phyloP scores from a whole-genome alignment of 164 flowering plant genomes.

The Amborella trichopoda region DNA sequence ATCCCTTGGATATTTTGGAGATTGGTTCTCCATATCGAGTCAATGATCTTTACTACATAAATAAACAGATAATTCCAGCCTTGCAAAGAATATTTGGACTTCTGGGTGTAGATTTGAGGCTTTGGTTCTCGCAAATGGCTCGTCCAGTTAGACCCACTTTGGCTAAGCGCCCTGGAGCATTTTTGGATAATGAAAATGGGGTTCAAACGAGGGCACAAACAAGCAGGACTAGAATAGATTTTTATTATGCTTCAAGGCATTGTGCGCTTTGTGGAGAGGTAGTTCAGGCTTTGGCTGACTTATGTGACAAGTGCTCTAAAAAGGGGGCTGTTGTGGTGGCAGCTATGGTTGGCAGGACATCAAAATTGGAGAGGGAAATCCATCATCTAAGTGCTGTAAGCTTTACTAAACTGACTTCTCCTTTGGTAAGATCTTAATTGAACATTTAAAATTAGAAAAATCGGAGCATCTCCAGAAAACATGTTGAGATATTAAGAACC shows the following conservation, averaged over 20 bases:
- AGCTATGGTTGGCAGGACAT: slow-evolving; percentile 55
- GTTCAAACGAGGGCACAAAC: not conserved
- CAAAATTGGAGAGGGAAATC: slow-evolving; percentile 71
- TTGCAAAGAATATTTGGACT: slow-evolving; percentile 86
- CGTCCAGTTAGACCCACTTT: slow-evolving; percentile 46
- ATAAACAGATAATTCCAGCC: slow-evolving; percentile 88
- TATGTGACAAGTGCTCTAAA: slow-evolving; percentile 50
- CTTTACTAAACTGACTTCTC: slow-evolving; percentile 8
- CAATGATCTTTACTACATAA: slow-evolving; percentile 79
- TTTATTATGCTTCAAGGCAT: slow-evolving; percentile 74
- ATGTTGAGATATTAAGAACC: no score
- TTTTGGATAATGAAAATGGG: not conserved
- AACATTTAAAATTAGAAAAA: no score
- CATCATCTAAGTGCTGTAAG: slow-evolving; percentile 81
- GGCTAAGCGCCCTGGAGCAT: slow-evolving; percentile 24
- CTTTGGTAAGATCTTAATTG: no score
- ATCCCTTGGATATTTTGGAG: slow-evolving; percentile 69
- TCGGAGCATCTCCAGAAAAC: no score
- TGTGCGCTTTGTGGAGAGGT: slow-evolving; percentile 78
- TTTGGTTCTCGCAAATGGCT: slow-evolving; percentile 81
- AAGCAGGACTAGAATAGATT: slow-evolving; percentile 60
- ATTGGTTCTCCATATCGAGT: slow-evolving; percentile 66
- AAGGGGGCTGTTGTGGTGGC: slow-evolving; percentile 33
- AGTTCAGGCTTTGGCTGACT: slow-evolving; percentile 36
- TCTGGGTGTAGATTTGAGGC: slow-evolving; percentile 69